Percentiles rank a stretch among this genome's conserved stretches.
Conservation (phyloP, 2,329 filamentous ascomycete genomes). For the Calonectria montana region DNA sequence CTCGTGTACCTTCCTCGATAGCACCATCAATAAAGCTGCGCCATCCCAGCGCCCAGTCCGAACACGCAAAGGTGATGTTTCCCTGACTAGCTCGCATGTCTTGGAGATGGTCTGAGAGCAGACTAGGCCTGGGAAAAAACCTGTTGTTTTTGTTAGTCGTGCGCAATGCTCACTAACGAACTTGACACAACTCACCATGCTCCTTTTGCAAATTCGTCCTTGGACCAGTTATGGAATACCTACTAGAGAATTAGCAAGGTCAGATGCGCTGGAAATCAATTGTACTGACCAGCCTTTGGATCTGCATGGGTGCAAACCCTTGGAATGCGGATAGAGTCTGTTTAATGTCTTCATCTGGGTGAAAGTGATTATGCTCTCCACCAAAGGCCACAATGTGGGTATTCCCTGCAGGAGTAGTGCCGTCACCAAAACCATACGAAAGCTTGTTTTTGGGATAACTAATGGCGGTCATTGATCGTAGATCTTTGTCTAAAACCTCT, state of each 20-base stretch:
- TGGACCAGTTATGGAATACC: constrained; percentile 62
- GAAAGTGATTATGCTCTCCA: constrained; percentile 53
- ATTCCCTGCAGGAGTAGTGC: constrained; percentile 56
- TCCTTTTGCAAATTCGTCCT: constrained; percentile 59
- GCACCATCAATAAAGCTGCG: constrained; percentile 62
- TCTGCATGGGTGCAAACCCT: constrained; percentile 47
- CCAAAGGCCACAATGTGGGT: constrained; percentile 62
- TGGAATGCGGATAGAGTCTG: constrained; percentile 46
- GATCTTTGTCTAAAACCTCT: constrained; percentile 52
- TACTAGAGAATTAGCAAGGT: background rate
- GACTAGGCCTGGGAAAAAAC: constrained; percentile 53
- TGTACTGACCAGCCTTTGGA: constrained; percentile 40
- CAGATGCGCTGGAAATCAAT: rapidly evolving
- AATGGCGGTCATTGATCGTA: constrained; percentile 57
- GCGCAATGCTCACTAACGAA: background rate
- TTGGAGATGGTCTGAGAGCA: constrained; percentile 52
- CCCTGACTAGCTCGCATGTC: constrained; percentile 55
- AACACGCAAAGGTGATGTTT: constrained; percentile 58
- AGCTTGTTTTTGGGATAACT: constrained; percentile 57
- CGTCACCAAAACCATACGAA: constrained; percentile 57
- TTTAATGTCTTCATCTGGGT: constrained; percentile 55
- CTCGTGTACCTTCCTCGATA: constrained; percentile 55
- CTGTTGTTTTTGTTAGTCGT: constrained; percentile 10
- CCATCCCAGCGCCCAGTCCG: constrained; percentile 63
- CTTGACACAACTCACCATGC: constrained; percentile 45